Conservation (phyloP, 257 asterid species). For the Solanum megistacrolobum region DNA sequence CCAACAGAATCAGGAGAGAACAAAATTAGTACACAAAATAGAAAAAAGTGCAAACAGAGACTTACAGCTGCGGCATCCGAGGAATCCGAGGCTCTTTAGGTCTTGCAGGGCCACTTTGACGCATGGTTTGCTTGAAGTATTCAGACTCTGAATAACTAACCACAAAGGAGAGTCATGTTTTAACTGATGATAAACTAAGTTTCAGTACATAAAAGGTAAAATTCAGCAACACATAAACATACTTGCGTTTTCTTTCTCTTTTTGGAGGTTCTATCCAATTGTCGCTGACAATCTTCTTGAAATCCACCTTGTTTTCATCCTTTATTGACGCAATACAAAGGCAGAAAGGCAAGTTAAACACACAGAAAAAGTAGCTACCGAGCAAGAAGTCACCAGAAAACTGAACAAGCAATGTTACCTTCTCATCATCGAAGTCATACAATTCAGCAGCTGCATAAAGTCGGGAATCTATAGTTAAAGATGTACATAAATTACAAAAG, state of each 20-base stretch:
- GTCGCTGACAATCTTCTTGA: conserved; percentile 90
- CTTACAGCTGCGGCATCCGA: conserved; percentile 99
- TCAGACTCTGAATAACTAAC: conserved; percentile 89
- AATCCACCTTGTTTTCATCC: conserved; percentile 87
- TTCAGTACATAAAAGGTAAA: background rate
- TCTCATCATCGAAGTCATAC: conserved; percentile 91
- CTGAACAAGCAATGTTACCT: conserved; percentile 27
- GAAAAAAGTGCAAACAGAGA: background rate
- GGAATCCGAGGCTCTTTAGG: conserved; percentile 99
- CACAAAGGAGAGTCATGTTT: background rate
- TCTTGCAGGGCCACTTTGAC: conserved; percentile 89
- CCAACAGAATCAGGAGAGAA: background rate
- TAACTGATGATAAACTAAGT: background rate
- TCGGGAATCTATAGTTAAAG: conserved; percentile 7
- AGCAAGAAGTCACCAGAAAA: background rate
- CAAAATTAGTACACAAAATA: background rate
- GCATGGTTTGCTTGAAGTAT: conserved; percentile 99
- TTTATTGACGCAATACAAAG: conserved; percentile 15
- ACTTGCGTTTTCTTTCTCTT: conserved; percentile 99
- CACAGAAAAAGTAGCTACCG: background rate
- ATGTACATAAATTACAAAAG: background rate
- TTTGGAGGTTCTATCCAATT: conserved; percentile 90
- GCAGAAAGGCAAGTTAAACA: background rate
- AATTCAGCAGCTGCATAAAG: conserved; percentile 85
- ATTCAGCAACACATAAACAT: conserved; percentile 17